These are phyloP conservation scores for Saccharomyces hybrid DNA, from an alignment of 1,139 yeast genomes.

Conservation along the genomic window DNA sequence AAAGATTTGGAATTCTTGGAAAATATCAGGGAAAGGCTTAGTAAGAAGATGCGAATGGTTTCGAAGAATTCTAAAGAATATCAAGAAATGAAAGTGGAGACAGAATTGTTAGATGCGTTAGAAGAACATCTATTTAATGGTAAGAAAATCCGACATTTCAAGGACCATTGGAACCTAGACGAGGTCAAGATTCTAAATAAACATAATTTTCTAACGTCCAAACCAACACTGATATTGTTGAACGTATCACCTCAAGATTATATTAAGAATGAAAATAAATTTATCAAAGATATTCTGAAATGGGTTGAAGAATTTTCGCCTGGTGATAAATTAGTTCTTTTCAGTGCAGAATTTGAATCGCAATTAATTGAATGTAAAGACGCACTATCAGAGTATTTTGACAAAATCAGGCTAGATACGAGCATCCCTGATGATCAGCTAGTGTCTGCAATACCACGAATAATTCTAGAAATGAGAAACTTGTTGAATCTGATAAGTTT, in stretches of 20 bases:
- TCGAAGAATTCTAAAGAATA: conserved; percentile 32
- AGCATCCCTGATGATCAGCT: neutral
- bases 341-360: conserved; percentile 56
- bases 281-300: conserved; percentile 35
- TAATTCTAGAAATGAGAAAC: conserved; percentile 57
- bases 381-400: conserved; percentile 17
- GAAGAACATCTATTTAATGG: conserved; percentile 54
- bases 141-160: conserved; percentile 40
- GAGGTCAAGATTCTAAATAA: conserved; percentile 52
- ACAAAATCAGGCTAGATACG: neutral
- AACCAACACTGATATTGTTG: conserved; percentile 56
- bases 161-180: conserved; percentile 44
- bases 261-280: conserved; percentile 38
- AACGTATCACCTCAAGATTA: conserved; percentile 57
- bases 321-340: conserved; percentile 45
- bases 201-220: conserved; percentile 59
- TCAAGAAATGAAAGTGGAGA: conserved; percentile 37
- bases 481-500: conserved; percentile 70
- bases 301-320: conserved; percentile 56
- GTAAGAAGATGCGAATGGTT: conserved; percentile 40
- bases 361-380: conserved; percentile 31
- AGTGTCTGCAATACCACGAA: conserved; percentile 36
- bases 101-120: conserved; percentile 39
- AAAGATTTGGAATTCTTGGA: conserved; percentile 66
- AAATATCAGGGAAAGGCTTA: conserved; percentile 41